Evolutionary conservation across 2,329 filamentous ascomycete species (phyloP), one percentile per base, ranked within the genome.

Genomic region (Ascochyta fabae): DNA sequence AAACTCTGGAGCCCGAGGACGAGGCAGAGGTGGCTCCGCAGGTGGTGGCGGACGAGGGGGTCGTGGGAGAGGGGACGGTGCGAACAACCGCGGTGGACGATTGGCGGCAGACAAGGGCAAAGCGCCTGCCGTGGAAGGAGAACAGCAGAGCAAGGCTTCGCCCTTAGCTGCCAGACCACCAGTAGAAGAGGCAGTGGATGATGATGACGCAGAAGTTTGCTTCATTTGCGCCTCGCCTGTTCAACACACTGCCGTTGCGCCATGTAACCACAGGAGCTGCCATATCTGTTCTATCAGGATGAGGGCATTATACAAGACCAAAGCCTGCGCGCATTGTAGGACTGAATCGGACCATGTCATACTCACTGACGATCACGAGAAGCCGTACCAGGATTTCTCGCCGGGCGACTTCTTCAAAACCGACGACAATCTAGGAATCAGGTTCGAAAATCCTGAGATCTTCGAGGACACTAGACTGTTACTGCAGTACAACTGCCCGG

Each of bases 151-250:
- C 16, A 53, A 60, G 29, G 38, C 47, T 22, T 33, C 43, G 31
- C 9, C 60, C 36, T 39, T 48, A 40, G 27, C 58, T 43, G 39
- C 54, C 10, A 62, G 50, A 31, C 42, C 48, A 19, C 24, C 47
- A 13, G 47, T 50, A 42, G 53, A 55, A 38, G 48, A 51, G 26
- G 53, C 36, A 12, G 53, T 64, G 38, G 61, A 64, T 41, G 70
- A 58, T 79, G 62, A 76, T 3, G 84, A 84, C 43, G 84, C 84
- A 26, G 84, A 97, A 60, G 85, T 97, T 58, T 99, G 95, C 84
- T 98, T 98, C 78, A 99, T 99, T 71, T 99, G 95, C 77, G 94
- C 95, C 53, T 96, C 93, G 62, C 86, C 88, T 2, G 88, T 99
- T 43, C 86, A 90, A 44, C 92, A 98, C 79, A 88, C 91, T 67